phyloP scores from a whole-genome alignment of 768 basidiomycete species.

The Lyophyllum decastes region DNA sequence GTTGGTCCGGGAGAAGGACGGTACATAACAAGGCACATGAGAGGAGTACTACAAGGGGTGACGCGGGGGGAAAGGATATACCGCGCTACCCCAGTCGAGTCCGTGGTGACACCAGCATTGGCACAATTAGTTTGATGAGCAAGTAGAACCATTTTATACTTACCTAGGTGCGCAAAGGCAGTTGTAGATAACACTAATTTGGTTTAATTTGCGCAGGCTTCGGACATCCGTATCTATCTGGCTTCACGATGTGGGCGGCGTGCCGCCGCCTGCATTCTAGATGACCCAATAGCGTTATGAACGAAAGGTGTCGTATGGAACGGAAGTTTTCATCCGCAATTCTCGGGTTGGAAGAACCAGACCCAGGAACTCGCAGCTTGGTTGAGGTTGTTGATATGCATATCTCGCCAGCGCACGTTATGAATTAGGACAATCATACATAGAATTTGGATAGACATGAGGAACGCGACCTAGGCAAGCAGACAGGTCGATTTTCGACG shows the following conservation, averaged over 20 bases:
- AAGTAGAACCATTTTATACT: too few relatives aligned
- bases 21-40: conserved; percentile 27
- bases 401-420: conserved; percentile 38
- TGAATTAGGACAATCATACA: conserved; percentile 40
- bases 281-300: conserved; percentile 42
- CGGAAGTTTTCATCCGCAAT: conserved; percentile 41
- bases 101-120: too few relatives aligned
- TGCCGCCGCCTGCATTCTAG: conserved; percentile 31
- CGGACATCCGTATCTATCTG: too few relatives aligned
- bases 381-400: conserved; percentile 44
- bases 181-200: too few relatives aligned
- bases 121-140: too few relatives aligned
- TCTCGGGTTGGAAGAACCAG: conserved; percentile 42
- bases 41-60: conserved; percentile 33
- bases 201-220: too few relatives aligned
- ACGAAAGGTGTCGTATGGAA: conserved; percentile 44
- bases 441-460: conserved; percentile 38
- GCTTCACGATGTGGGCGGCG: conserved; percentile 25
- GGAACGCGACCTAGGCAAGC: conserved; percentile 37
- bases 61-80: conserved; percentile 31
- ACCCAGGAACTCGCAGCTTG: conserved; percentile 45
- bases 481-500: conserved; percentile 31
- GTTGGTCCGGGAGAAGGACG: conserved; percentile 28
- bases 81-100: conserved; percentile 29
- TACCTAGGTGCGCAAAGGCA: too few relatives aligned